Percentiles rank a stretch among this genome's conserved stretches.
phyloP scores from a whole-genome alignment of 2,329 filamentous ascomycete species.

The Chaetomiaceae sp. region DNA sequence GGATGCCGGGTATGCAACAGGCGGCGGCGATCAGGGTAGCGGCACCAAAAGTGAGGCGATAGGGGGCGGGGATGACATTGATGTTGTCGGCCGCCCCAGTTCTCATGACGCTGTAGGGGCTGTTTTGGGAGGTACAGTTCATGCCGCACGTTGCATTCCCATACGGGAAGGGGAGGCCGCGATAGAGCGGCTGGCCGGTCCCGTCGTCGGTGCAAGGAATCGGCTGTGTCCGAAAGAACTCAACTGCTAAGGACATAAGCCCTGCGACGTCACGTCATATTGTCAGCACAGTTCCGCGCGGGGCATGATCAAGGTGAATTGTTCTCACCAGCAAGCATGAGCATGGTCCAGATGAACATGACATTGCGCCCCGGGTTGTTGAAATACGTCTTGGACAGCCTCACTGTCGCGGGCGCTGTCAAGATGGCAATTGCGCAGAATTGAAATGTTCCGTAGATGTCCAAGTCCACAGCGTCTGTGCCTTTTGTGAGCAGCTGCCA shows the following conservation, averaged over 20 bases:
- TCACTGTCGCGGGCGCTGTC: conserved; percentile 56
- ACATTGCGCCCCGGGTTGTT: conserved; percentile 56
- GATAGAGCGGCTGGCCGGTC: conserved; percentile 31
- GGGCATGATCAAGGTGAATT: too few species aligned
- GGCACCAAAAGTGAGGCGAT: conserved; percentile 50
- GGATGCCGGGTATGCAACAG: conserved; percentile 58
- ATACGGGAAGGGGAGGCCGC: conserved; percentile 40
- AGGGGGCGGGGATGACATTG: conserved; percentile 55
- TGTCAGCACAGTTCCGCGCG: too few species aligned
- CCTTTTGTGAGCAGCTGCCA: neutral
- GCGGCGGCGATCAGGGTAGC: conserved; percentile 56
- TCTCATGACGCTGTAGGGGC: conserved; percentile 51
- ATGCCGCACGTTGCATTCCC: conserved; percentile 39
- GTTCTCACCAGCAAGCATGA: conserved; percentile 51
- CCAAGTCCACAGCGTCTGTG: conserved; percentile 49
- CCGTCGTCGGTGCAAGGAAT: conserved; percentile 38
- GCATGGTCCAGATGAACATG: conserved; percentile 59
- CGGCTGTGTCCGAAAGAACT: conserved; percentile 53
- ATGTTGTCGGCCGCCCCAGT: conserved; percentile 52
- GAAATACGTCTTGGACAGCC: conserved; percentile 58
- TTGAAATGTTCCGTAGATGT: conserved; percentile 63
- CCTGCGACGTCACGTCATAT: too few species aligned
- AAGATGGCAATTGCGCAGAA: conserved; percentile 60
- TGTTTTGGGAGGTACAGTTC: conserved; percentile 37
- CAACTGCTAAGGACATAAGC: conserved; percentile 54